Conservation (phyloP, 2,329 filamentous ascomycete genomes). For the Aschersonia sp. region DNA sequence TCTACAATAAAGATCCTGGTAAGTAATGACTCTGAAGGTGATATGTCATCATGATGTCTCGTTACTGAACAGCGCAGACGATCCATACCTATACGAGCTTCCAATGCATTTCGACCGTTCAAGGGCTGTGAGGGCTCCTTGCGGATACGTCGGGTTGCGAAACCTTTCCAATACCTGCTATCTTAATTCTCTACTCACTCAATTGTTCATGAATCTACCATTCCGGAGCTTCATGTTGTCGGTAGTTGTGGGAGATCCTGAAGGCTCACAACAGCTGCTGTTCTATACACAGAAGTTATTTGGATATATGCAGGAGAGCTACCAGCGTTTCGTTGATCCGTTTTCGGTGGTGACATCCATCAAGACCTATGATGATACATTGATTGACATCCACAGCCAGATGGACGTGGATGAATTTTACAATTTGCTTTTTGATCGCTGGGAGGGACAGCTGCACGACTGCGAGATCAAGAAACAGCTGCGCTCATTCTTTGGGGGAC, state of each 20-base stretch:
- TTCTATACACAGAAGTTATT: slow-evolving; percentile 71
- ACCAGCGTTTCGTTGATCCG: slow-evolving; percentile 60
- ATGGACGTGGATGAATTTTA: slow-evolving; percentile 99
- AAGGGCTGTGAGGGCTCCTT: slow-evolving; percentile 56
- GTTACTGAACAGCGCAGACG: slow-evolving; percentile 11
- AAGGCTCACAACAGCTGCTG: slow-evolving; percentile 51
- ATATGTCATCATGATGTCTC: too few species aligned
- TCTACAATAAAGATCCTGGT: slow-evolving; percentile 25
- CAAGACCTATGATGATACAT: slow-evolving; percentile 65
- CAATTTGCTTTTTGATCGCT: slow-evolving; percentile 80
- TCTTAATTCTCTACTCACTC: slow-evolving; percentile 84
- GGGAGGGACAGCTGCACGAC: slow-evolving; percentile 66
- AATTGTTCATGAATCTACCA: slow-evolving; percentile 86
- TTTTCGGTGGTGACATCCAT: slow-evolving; percentile 59
- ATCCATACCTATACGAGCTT: slow-evolving; percentile 47
- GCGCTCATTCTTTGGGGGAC: slow-evolving; percentile 76
- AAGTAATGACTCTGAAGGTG: slow-evolving; percentile 5
- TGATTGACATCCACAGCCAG: slow-evolving; percentile 76
- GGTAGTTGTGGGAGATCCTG: slow-evolving; percentile 38
- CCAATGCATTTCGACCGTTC: slow-evolving; percentile 47
- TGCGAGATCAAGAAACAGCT: slow-evolving; percentile 57
- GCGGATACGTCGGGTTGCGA: slow-evolving; percentile 76
- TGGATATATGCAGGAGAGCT: slow-evolving; percentile 70
- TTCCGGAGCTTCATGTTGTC: slow-evolving; percentile 76
- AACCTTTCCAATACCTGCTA: slow-evolving; percentile 97